Evolutionary conservation across 345 rosid genomes (phyloP), one percentile per base, ranked within the genome.

Genomic region (rapeseed (Brassica napus)): DNA sequence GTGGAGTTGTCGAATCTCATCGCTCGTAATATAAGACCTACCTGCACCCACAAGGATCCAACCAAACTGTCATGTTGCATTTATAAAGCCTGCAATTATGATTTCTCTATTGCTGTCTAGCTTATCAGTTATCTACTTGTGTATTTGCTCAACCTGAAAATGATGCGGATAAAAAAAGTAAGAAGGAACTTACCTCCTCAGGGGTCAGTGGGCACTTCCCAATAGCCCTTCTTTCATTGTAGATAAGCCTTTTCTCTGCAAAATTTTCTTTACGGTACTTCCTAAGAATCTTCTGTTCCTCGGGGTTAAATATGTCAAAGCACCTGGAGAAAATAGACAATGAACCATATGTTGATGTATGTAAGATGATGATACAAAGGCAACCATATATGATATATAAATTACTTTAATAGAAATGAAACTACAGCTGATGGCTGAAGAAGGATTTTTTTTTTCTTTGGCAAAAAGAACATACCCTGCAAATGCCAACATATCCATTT

Each of bases 401-500:
- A 21, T 9, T 72, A 67, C 69, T 66, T 73, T 15, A 0, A 68
- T n/a, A 42, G 55, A 69, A 70, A 75, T 55, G 10, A 66, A 8
- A 16, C 34, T 68, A 68, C 62, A 78, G 66, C 69, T 28, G 68
- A 55, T 44, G 54, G 47, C 23, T 16, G 44, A 44, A 70, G 39
- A 42, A 65, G 64, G 67, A 68, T 65, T 11, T 76, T 21, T 21
- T 21, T 54, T 21, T 21, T 21, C 23, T 21, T 21, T 21, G 32
- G 77, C 32, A 75, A 52, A 34, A 73, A 72, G 78, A 81, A 60
- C 87, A 61, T 93, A 96, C 99, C 99, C 98, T 1, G 99, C 98
- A 86, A 93, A 96, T 23, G 99, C 92, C 76, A 96, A 89, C 99
- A 96, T 96, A 85, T 96, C 98, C 98, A 90, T 92, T 89, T 96